Percentiles rank a stretch among this genome's conserved stretches.
These are phyloP conservation scores for Petrea volubilis DNA, from an alignment of 257 asterid genomes.

Conservation along the genomic window DNA sequence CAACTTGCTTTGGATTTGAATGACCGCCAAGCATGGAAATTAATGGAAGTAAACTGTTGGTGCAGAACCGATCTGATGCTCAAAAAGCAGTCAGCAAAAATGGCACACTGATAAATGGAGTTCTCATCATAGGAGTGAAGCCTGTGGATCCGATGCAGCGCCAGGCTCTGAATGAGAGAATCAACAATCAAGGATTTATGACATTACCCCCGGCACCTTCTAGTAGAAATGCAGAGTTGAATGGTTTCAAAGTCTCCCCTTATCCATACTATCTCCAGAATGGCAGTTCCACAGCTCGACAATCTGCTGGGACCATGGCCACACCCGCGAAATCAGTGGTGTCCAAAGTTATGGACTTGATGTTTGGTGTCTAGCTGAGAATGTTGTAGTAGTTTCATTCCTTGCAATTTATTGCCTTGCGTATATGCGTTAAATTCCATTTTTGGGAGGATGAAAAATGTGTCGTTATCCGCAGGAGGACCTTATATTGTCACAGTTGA, in stretches of 20 bases:
- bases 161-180: conserved; percentile 66
- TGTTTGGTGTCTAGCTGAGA: conserved; percentile 73
- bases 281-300: conserved; percentile 46
- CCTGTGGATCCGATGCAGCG: conserved; percentile 84
- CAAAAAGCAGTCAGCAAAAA: conserved; percentile 85
- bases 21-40: neutral
- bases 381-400: neutral
- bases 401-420: neutral
- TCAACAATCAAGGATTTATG: conserved; percentile 78
- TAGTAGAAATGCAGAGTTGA: conserved; percentile 45
- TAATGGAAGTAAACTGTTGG: conserved; percentile 7
- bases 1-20: neutral
- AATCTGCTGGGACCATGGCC: conserved; percentile 73
- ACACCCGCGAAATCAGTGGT: conserved; percentile 84
- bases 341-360: conserved; percentile 87
- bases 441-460: conserved; percentile 16
- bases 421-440: neutral
- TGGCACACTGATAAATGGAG: conserved; percentile 83
- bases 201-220: conserved; percentile 65
- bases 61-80: conserved; percentile 85
- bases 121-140: conserved; percentile 90
- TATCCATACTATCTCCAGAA: conserved; percentile 67
- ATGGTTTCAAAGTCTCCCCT: conserved; percentile 55
- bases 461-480: conserved; percentile 1
- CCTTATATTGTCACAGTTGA: neutral